Evolutionary conservation across 1,284 basidiomycete genomes (phyloP), one percentile per base, ranked within the genome.

Genomic region (Trichosporon asahii): DNA sequence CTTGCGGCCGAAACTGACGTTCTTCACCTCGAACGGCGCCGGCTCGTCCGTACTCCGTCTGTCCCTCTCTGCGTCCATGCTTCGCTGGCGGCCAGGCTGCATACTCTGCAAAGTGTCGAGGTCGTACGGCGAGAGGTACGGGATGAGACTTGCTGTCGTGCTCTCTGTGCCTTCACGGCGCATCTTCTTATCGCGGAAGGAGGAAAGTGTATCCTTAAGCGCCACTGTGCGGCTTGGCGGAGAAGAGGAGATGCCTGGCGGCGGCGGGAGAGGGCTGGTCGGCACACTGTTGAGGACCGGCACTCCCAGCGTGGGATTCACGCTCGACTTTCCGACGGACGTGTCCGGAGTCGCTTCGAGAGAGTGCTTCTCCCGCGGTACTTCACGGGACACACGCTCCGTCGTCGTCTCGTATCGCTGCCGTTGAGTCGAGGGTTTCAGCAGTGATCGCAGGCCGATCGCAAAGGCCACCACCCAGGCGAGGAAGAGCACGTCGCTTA

Each of bases 21-120:
- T 61, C 57, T 61, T 61, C 15, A 31, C 29, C 57, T 61, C 57
- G 57, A 61, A 61, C 29, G 57, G 57, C 14, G 57, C 57, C 18
- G 27, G 27, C 27, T 31, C 57, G 29, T 33, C 57, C 15, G 27
- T n/a, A 31, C 57, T 29, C 18, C 57, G 3, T 7, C 57, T 29
- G 21, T 31, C 27, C 27, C 27, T 15, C 18, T 61, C 27, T 14
- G 14, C 57, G 57, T 61, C 57, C 57, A 53, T 53, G n/a, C 15
- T n/a, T 18, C 27, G 27, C 5, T 23, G 14, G 15, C 57, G 57
- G 14, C 57, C 57, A 2, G 57, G 57, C 57, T 61, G 57, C 57
- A 61, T 61, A 31, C 57, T 29, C 27, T 61, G 27, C 21, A 61
- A 31, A 29, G 27, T 29, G 18, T 61, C 29, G 3, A 61, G 57